Percentiles rank a stretch among this genome's conserved stretches.
Conservation (phyloP, 345 rosid species). For the Garcia nutans region DNA sequence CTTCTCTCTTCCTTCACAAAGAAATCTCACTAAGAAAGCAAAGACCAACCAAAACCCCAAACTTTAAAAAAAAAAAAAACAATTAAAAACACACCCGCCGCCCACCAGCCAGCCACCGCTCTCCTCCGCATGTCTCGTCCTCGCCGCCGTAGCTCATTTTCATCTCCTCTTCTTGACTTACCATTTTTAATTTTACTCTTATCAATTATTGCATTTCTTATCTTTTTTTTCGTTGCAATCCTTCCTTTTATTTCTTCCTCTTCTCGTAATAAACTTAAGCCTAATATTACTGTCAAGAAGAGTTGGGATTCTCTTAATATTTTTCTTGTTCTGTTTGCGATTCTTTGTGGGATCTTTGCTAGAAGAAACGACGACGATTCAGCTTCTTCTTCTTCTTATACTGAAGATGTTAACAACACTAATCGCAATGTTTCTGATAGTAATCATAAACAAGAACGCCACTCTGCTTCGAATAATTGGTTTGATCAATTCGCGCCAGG, state of each 20-base stretch:
- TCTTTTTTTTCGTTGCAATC: constrained; percentile 40
- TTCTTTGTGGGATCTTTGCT: constrained; percentile 72
- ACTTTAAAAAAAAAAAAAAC: too few species aligned
- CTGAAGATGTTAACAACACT: neutral
- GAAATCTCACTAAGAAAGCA: neutral
- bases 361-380: constrained; percentile 52
- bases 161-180: constrained; percentile 37
- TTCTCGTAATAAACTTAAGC: constrained; percentile 42
- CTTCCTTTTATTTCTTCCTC: constrained; percentile 50
- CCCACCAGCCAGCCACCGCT: constrained; percentile 12
- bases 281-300: constrained; percentile 35
- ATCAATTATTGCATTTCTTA: constrained; percentile 44
- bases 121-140: constrained; percentile 29
- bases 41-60: neutral
- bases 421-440: neutral
- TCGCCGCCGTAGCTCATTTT: constrained; percentile 39
- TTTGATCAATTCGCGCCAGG: constrained; percentile 38
- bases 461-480: constrained; percentile 38
- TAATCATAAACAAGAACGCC: neutral
- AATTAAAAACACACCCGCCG: constrained; percentile 42
- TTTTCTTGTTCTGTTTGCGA: constrained; percentile 59
- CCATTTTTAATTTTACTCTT: constrained; percentile 50
- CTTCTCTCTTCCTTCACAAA: constrained; percentile 14
- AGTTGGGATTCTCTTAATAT: constrained; percentile 72
- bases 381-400: neutral